A percentile compares a stretch with the other conserved stretches of the same genome.
phyloP scores from a whole-genome alignment of 148 eudicot genomes.

The Rhododendron vialii region DNA sequence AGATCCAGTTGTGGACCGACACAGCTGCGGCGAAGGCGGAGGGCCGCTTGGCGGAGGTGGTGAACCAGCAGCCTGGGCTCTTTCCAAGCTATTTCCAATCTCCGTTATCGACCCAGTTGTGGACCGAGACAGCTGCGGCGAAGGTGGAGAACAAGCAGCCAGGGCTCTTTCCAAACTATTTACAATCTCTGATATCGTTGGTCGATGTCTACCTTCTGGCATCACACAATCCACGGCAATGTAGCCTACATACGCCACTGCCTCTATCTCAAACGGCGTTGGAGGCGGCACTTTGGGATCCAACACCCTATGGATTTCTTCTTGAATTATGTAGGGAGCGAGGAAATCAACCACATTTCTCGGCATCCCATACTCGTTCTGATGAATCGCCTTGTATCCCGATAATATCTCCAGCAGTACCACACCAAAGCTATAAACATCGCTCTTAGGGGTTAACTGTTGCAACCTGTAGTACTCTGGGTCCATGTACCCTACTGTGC shows the following conservation, averaged over 20 bases:
- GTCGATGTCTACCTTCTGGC: slow-evolving; percentile 50
- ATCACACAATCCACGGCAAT: slow-evolving; percentile 67
- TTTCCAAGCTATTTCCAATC: background rate
- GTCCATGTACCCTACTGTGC: slow-evolving; percentile 79
- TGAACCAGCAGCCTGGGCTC: background rate
- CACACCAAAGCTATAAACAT: slow-evolving; percentile 84
- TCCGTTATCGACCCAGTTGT: slow-evolving; percentile 10
- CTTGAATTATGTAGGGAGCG: slow-evolving; percentile 53
- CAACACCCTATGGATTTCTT: slow-evolving; percentile 61
- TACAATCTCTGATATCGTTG: slow-evolving; percentile 65
- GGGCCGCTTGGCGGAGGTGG: background rate
- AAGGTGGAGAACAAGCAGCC: slow-evolving; percentile 43
- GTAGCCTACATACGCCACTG: slow-evolving; percentile 57
- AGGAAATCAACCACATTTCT: slow-evolving; percentile 69
- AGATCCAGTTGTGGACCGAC: slow-evolving; percentile 23
- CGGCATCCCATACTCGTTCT: slow-evolving; percentile 58
- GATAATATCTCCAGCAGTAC: slow-evolving; percentile 60
- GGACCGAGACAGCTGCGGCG: slow-evolving; percentile 28
- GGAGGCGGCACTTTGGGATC: slow-evolving; percentile 65
- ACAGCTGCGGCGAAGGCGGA: slow-evolving; percentile 30
- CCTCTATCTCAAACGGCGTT: slow-evolving; percentile 75
- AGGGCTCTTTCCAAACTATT: slow-evolving; percentile 57
- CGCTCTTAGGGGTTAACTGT: slow-evolving; percentile 58
- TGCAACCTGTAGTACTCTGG: slow-evolving; percentile 78
- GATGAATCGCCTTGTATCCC: slow-evolving; percentile 67